These are phyloP conservation scores for Botryotinia calthae DNA, from an alignment of 2,329 filamentous ascomycete genomes.

Conservation along the genomic window DNA sequence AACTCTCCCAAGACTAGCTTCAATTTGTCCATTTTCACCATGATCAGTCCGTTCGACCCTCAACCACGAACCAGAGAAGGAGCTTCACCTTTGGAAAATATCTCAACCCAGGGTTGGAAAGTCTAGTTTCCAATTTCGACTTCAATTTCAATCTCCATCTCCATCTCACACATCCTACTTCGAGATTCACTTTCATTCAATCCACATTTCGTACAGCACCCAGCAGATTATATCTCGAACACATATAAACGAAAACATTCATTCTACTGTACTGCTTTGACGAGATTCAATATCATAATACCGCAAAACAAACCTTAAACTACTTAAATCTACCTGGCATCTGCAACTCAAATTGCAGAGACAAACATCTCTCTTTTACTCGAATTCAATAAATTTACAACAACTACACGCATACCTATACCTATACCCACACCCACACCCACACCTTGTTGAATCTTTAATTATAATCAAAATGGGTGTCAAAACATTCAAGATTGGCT, in stretches of 20 bases:
- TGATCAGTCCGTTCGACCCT: background rate
- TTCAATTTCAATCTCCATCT: no score
- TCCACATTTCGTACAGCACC: background rate
- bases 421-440: background rate
- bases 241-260: background rate
- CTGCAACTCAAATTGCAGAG: background rate
- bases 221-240: background rate
- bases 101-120: background rate
- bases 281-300: background rate
- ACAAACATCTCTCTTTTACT: background rate
- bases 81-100: background rate
- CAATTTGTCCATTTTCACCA: background rate
- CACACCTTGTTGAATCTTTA: background rate
- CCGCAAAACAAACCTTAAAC: background rate
- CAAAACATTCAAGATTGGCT: constrained; percentile 33
- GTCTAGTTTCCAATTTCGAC: no score
- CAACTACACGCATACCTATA: background rate
- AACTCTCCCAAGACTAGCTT: background rate
- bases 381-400: background rate
- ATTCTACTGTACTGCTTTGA: background rate
- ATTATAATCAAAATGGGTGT: constrained; percentile 26
- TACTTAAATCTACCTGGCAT: background rate
- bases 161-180: background rate
- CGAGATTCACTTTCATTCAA: constrained; percentile 3
- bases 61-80: background rate